Evolutionary conservation across 805 yeast genomes (phyloP).

Genomic region (Wickerhamiella sergipiensis): DNA sequence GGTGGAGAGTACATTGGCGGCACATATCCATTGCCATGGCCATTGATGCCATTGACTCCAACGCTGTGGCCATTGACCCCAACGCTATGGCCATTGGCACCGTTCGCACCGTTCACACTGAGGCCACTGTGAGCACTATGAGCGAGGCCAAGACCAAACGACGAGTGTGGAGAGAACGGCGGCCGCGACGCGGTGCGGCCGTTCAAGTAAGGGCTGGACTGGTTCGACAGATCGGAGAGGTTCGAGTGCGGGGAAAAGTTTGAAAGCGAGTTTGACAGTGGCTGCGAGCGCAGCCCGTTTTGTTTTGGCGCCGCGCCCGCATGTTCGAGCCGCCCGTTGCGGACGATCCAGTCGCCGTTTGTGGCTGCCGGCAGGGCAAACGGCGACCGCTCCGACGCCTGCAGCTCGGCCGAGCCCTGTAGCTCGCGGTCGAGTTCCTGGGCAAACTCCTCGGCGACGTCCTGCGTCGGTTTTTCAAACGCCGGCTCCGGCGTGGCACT

Average conservation of each 20-base stretch:
- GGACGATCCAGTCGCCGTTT: background rate
- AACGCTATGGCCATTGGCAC: too few relatives aligned
- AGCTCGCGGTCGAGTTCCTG: background rate
- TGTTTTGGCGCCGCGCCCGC: too few relatives aligned
- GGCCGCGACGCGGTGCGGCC: background rate
- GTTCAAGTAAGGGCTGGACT: background rate
- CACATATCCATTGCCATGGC: background rate
- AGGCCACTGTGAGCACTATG: too few relatives aligned
- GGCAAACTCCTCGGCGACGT: background rate
- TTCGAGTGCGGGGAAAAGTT: background rate
- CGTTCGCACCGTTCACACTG: too few relatives aligned
- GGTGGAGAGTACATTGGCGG: background rate
- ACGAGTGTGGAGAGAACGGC: too few relatives aligned
- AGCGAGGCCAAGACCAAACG: too few relatives aligned
- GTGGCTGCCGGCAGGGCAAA: background rate
- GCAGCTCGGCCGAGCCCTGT: background rate
- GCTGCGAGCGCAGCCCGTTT: background rate
- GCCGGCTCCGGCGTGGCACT: background rate
- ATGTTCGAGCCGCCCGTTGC: background rate
- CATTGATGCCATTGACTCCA: too few relatives aligned
- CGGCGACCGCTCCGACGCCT: background rate
- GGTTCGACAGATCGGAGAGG: background rate
- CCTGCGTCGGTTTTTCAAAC: background rate
- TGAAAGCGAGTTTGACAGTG: too few relatives aligned
- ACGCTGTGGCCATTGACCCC: too few relatives aligned